Evolutionary conservation across 1,284 basidiomycete genomes (phyloP), one percentile per base, ranked within the genome.

Genomic region (Taiwanofungus camphoratus): DNA sequence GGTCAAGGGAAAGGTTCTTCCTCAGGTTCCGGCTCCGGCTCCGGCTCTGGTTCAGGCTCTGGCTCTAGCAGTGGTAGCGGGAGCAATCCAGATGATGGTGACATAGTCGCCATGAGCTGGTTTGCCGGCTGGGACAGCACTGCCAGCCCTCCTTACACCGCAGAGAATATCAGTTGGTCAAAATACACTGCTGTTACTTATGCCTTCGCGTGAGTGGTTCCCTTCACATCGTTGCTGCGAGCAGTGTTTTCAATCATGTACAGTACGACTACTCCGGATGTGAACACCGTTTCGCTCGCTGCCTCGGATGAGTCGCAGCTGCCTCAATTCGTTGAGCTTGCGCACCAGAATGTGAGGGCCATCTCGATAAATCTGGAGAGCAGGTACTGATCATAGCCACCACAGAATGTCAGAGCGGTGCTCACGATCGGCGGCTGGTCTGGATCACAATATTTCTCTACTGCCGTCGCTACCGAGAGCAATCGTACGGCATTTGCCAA

Each of bases 341-440:
- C 82, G n/a, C 69, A 70, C 30, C 51, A 71, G 49, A 66, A 82
- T 60, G 81, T 81, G 49, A 53, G 71, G 26, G 39, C 6, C n/a
- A 19, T 13, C 9, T 20, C 23, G 3, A 33, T 41, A 24, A 47
- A 13, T 34, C 19, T 33, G 30, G n/a, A 29, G 3, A 9, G 1
- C 36, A 41, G n/a, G 43, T 36, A 13, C 35, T 33, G 23, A 41
- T 43, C 16, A 35, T 36, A 42, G 33, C 44, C 22, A 29, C 11
- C 29, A 39, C 54, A 77, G 67, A 69, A 73, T 46, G 87, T 91
- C 32, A 73, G 76, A 49, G 87, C 92, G 13, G 66, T 82, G 44
- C 66, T 94, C 32, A 87, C 88, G 32, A 74, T 96, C 35, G 92
- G 92, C 42, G 92, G 92, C 30, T 95, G 91, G 91, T 80, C 79